Evolutionary conservation across 108 stramenopile species (phyloP), one percentile per base, ranked within the genome.

Genomic region (Pseudonitzschia pungens): DNA sequence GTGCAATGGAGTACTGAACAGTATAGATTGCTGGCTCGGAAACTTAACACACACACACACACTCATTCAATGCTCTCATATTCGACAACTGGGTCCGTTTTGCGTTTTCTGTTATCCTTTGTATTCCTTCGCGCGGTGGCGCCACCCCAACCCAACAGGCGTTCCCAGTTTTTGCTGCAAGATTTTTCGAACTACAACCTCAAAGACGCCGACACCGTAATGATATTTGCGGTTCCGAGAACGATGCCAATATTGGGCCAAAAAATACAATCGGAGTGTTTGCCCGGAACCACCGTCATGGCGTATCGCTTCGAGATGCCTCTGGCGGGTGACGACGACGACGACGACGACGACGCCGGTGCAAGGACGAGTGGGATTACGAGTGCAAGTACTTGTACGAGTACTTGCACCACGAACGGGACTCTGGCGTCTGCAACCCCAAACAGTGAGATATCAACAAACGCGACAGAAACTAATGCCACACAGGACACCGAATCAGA

Each of bases 251-350:
- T 62, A 12, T 70, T 92, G 44, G 84, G 89, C 36, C 40, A 75
- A 27, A 83, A 87, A 81, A 74, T 92, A 42, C 77, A 78, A 36
- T 56, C 62, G 43, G 83, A 90, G 52, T 89, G 89, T 62, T 60
- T 53, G 4, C 64, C 69, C 7, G 88, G 86, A 20, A 87, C 85
- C 26, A 83, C 71, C 65, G 65, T 92, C 52, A 68, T 92, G 79
- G 75, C 89, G n/a, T 92, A 92, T 83, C 84, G 92, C 27, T 92
- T 92, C 79, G 79, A 68, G 52, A 58, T 92, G 27, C 92, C 92
- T 18, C 53, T 88, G 48, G 74, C 77, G 33, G 31, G 41, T 40
- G 14, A 2, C 1, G 41, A 51, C 2, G 16, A 27, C 43, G 18
- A 50, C 59, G 28, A 62, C 31, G 24, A 31, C 11, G 9, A 42